Percentiles rank a stretch among this genome's conserved stretches.
Evolutionary conservation across 2,329 filamentous ascomycete species (phyloP).

Genomic region (Colletotrichum camelliae): DNA sequence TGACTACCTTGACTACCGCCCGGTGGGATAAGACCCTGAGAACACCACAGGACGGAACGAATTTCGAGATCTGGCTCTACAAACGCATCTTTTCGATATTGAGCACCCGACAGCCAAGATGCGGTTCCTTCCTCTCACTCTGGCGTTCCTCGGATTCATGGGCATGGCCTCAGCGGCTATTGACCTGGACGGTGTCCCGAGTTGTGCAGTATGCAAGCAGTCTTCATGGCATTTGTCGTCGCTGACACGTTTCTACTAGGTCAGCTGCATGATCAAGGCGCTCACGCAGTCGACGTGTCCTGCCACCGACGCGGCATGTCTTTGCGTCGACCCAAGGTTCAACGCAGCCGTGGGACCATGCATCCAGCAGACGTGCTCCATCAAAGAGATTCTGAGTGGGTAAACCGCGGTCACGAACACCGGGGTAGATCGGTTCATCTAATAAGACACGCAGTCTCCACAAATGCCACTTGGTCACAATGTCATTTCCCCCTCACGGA

Average conservation of each 20-base stretch:
- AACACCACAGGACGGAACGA: background rate
- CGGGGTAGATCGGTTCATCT: background rate
- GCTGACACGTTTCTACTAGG: background rate
- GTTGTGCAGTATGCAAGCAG: background rate
- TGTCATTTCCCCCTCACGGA: background rate
- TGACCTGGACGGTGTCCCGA: background rate
- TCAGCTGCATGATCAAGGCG: background rate
- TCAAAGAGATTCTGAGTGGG: slow-evolving; percentile 36
- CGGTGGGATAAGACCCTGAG: background rate
- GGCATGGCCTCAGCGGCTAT: background rate
- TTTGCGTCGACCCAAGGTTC: slow-evolving; percentile 33
- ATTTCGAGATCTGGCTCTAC: background rate
- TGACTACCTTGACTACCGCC: background rate
- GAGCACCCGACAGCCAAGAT: background rate
- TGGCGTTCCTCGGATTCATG: background rate
- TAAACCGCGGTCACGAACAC: background rate
- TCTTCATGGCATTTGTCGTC: background rate
- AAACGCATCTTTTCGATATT: background rate
- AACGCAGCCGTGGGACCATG: slow-evolving; percentile 30
- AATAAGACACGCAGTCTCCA: background rate
- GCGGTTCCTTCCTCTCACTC: background rate
- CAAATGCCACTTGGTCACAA: background rate
- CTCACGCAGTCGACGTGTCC: slow-evolving; percentile 24
- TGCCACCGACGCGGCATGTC: slow-evolving; percentile 30
- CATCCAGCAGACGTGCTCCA: slow-evolving; percentile 29